Conservation (phyloP, 176 grass and related monocot species). For the Metroxylon sagu region DNA sequence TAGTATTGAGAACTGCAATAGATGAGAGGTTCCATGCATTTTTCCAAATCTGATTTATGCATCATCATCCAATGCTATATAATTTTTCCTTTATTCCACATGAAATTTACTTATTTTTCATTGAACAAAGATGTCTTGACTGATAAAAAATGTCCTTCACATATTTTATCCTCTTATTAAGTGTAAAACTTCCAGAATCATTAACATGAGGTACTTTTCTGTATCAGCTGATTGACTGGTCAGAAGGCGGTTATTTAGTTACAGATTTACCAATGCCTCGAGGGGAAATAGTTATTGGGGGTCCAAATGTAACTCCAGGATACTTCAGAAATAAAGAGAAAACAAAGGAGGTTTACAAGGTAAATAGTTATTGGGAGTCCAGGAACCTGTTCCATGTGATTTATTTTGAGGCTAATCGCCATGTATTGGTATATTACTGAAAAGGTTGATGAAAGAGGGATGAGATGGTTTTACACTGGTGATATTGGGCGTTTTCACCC, state of each 20-base stretch:
- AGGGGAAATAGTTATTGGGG: slow-evolving; percentile 91
- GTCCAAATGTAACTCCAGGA: slow-evolving; percentile 78
- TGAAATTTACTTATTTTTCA: too few relatives aligned
- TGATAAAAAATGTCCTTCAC: too few relatives aligned
- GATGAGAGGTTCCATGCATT: too few relatives aligned
- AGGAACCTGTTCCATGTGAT: not conserved
- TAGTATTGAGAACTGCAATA: too few relatives aligned
- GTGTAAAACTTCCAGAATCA: not conserved
- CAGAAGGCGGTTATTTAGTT: slow-evolving; percentile 75
- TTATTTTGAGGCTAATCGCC: slow-evolving; percentile 6
- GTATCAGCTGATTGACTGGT: slow-evolving; percentile 77
- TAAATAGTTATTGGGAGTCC: slow-evolving; percentile 9
- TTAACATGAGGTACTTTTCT: slow-evolving; percentile 20
- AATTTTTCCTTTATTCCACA: too few relatives aligned
- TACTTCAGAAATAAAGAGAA: slow-evolving; percentile 90
- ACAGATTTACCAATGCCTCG: slow-evolving; percentile 83
- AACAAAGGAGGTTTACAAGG: slow-evolving; percentile 95
- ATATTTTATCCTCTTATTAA: too few relatives aligned
- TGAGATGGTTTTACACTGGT: slow-evolving; percentile 90
- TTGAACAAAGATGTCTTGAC: too few relatives aligned
- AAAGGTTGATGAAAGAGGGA: slow-evolving; percentile 75
- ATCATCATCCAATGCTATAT: too few relatives aligned
- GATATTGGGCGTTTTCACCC: slow-evolving; percentile 79
- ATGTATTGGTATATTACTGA: slow-evolving; percentile 6
- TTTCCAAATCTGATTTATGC: too few relatives aligned